Conservation (phyloP, 768 basidiomycete genomes). For the Tricholoma sp. region DNA sequence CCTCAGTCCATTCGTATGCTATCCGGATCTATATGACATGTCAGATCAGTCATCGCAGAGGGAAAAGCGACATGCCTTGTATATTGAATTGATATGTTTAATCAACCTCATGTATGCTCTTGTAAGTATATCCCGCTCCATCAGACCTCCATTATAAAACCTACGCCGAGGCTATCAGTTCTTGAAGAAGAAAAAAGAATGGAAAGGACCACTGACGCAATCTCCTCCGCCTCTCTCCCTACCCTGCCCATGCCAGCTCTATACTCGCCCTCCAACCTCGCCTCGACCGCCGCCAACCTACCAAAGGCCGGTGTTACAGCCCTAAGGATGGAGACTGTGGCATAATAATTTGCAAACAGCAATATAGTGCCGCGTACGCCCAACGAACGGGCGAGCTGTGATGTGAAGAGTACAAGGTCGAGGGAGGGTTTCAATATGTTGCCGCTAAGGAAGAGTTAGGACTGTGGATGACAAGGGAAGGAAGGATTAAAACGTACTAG, state of each 20-base stretch:
- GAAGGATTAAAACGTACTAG: slow-evolving; percentile 62
- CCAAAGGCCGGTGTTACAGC: slow-evolving; percentile 94
- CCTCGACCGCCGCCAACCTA: slow-evolving; percentile 80
- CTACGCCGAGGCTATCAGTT: slow-evolving; percentile 30
- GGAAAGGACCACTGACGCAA: slow-evolving; percentile 56
- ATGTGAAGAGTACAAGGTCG: slow-evolving; percentile 88
- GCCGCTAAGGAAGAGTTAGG: slow-evolving; percentile 45
- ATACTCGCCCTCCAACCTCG: slow-evolving; percentile 87
- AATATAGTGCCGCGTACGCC: slow-evolving; percentile 80
- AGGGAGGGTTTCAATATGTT: slow-evolving; percentile 91
- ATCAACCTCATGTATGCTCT: slow-evolving; percentile 75
- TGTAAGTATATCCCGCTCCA: slow-evolving; percentile 79
- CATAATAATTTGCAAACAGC: slow-evolving; percentile 78
- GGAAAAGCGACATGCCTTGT: slow-evolving; percentile 60
- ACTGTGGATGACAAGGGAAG: neutral
- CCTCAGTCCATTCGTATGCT: slow-evolving; percentile 93
- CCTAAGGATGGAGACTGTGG: slow-evolving; percentile 77
- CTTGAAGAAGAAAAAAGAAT: neutral
- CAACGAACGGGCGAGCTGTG: slow-evolving; percentile 81
- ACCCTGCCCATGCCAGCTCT: slow-evolving; percentile 81
- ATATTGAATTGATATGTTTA: slow-evolving; percentile 87
- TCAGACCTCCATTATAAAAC: slow-evolving; percentile 85
- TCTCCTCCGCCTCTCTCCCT: slow-evolving; percentile 86
- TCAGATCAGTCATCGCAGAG: neutral
- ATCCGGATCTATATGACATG: slow-evolving; percentile 62